These are phyloP conservation scores for Exobasidium rhododendri DNA, from an alignment of 1,284 basidiomycete genomes.

Conservation along the genomic window DNA sequence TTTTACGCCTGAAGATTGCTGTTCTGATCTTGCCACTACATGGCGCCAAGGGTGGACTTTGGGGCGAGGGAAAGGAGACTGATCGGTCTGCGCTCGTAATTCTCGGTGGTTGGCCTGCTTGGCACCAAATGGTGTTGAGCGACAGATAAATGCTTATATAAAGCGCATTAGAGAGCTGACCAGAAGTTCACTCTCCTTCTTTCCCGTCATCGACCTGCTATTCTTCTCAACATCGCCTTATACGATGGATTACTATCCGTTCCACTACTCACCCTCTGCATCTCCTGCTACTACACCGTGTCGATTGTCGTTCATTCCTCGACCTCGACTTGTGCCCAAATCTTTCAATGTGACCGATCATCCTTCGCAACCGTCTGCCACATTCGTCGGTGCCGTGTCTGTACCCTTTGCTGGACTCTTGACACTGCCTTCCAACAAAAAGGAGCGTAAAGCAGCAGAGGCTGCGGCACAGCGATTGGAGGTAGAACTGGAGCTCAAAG, in stretches of 20 bases:
- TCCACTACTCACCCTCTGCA: neutral
- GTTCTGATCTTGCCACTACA: too few species aligned
- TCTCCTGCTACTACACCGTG: neutral
- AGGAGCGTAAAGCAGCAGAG: constrained; percentile 43
- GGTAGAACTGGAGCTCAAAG: constrained; percentile 36
- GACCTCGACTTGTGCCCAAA: constrained; percentile 4
- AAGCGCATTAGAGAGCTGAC: too few species aligned
- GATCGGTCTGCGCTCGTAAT: too few species aligned
- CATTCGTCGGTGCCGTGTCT: neutral
- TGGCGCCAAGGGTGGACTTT: too few species aligned
- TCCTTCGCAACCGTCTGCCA: constrained; percentile 5
- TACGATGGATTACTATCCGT: neutral
- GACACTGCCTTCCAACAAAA: neutral
- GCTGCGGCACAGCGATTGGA: constrained; percentile 29
- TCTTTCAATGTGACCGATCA: constrained; percentile 1
- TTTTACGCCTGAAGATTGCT: too few species aligned
- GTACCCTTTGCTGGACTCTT: neutral
- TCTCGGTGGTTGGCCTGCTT: too few species aligned
- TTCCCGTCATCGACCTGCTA: too few species aligned
- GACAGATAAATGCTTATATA: too few species aligned
- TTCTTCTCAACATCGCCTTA: neutral
- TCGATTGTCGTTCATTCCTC: neutral
- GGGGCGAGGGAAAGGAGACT: too few species aligned
- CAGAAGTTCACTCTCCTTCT: too few species aligned
- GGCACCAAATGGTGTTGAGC: too few species aligned